Conservation (phyloP, 176 grass and related monocot species). For the Cenchrus fungigraminus region DNA sequence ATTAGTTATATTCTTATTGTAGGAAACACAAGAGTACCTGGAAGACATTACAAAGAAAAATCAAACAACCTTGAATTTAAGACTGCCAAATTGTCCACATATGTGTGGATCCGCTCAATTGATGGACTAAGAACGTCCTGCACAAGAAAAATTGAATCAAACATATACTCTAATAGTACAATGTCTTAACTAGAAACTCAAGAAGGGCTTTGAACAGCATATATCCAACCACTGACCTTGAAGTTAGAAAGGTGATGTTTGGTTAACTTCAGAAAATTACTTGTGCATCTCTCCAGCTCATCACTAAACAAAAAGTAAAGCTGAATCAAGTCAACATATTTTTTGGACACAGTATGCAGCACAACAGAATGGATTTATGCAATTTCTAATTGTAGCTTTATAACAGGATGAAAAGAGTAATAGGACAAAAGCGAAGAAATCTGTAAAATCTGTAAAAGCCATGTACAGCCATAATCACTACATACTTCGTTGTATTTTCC, state of each 20-base stretch:
- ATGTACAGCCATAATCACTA: background rate
- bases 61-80: conserved; percentile 64
- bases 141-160: conserved; percentile 23
- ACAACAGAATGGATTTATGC: background rate
- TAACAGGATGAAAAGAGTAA: background rate
- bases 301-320: conserved; percentile 62
- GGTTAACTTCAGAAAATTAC: conserved; percentile 69
- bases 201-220: conserved; percentile 18
- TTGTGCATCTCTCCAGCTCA: conserved; percentile 80
- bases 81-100: conserved; percentile 75
- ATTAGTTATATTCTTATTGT: background rate
- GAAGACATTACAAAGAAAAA: conserved; percentile 34
- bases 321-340: conserved; percentile 15
- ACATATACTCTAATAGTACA: conserved; percentile 10
- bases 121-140: conserved; percentile 82
- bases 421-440: background rate
- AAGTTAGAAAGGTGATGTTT: conserved; percentile 79
- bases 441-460: background rate
- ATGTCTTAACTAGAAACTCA: conserved; percentile 13
- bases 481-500: conserved; percentile 74
- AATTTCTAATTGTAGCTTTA: conserved; percentile 22
- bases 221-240: conserved; percentile 61
- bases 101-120: conserved; percentile 72
- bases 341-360: background rate
- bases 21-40: conserved; percentile 18